Base-by-base conservation (phyloP, 2,329 filamentous ascomycete species). In the Cladosporium sp. region DNA sequence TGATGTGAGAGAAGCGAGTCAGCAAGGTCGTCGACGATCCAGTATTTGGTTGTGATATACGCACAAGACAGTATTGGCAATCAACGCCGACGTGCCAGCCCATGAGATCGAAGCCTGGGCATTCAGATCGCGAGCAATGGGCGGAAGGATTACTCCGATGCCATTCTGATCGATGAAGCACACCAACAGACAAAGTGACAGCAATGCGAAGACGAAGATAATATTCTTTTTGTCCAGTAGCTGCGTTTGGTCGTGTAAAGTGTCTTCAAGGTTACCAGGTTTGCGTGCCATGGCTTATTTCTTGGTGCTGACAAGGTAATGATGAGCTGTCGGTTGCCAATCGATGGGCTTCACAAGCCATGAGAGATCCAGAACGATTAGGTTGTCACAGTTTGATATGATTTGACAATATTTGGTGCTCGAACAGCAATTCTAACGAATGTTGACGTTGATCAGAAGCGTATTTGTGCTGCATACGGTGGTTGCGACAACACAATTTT, bases 111-210 rank as follows among this genome's bases (percentile, higher is more conserved):
- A 79, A n/a, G 73, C 73, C 58, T 72, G 70, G 1, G 74, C 69
- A 68, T 73, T 56, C 2, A 75, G 63, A 17, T 73, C 70, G n/a
- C 63, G 62, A 12, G 68, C 71, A 22, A 75, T 73, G 12, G 69
- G 66, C 10, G 72, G 64, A 45, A 74, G 60, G 60, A 74, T 58
- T 57, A 74, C 68, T 63, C 74, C 78, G 56, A 85, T 80, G 36
- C 79, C 78, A 68, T 83, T 83, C 61, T 84, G 81, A 64, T 85
- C 82, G 53, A 82, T 78, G 59, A 80, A 83, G 12, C 75, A 77
- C 32, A 85, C 79, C 15, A 84, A 69, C 6, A 85, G 70, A 0
- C 80, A 78, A 13, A 80, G 70, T 1, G 82, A 75, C 10, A 86
- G 71, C 3, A 77, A 77, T 5, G 69, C 68, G 58, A 85, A 83